Evolutionary conservation across 148 eudicot genomes (phyloP), one percentile per base, ranked within the genome.

Genomic region (Chenopodium berlandieri): DNA sequence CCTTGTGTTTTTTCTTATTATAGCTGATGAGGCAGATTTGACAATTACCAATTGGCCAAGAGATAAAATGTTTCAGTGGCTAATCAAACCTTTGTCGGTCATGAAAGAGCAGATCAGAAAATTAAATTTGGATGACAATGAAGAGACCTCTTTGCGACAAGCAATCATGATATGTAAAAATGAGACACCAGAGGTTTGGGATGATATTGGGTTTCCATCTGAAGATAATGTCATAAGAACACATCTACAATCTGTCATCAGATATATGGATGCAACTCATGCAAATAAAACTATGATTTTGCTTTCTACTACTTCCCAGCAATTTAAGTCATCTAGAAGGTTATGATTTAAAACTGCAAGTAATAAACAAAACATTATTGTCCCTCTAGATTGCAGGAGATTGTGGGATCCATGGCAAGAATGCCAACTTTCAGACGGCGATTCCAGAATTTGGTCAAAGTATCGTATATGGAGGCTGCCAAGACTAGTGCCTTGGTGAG

Each of bases 341-440:
- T 56, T 56, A 56, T 13, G 60, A 12, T 23, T 25, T 2, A 48
- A 40, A 3, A n/a, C 22, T 78, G 52, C 31, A 25, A 50, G 63
- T 10, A 7, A 17, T 47, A 25, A 25, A 25, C 31, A 23, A 11
- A 23, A 73, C 3, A 7, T 32, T 65, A 40, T 46, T 10, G 30
- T 73, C 1, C 56, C 50, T 37, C 79, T 83, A 94, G 98, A 83
- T 64, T 95, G 86, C 93, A 90, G 74, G 98, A 97, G 2, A 95
- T 95, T 27, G 94, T 95, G 67, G 92, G 87, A 48, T 92, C 96
- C 54, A 89, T 93, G 92, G 89, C 96, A 10, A 80, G 96, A 79
- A 83, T 93, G 85, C 97, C 97, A 52, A 93, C 97, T 16, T 95
- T 91, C 83, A 85, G 96, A 70, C 85, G 97, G 22, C 91, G 95